These are phyloP conservation scores for Tetrahymena elliotti DNA, from an alignment of 73 alveolate species.

Conservation along the genomic window DNA sequence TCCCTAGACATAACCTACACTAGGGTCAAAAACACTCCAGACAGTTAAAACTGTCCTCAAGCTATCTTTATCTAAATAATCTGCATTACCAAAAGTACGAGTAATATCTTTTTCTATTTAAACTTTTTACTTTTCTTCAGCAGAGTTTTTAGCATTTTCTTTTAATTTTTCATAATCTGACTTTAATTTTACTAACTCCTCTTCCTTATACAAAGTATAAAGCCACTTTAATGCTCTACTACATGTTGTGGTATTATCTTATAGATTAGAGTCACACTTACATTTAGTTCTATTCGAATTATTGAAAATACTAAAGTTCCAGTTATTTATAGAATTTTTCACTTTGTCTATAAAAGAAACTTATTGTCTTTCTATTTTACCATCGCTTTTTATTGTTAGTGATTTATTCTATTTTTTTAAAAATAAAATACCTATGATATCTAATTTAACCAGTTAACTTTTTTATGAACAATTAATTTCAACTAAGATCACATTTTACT, in stretches of 20 bases:
- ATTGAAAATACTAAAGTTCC: not conserved
- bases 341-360: not conserved
- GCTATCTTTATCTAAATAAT: not conserved
- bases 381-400: not conserved
- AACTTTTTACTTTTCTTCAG: not conserved
- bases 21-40: not conserved
- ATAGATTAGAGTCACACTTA: not conserved
- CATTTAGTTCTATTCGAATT: not conserved
- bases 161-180: not conserved
- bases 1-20: constrained; percentile 55
- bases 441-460: not conserved
- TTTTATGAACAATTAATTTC: no score
- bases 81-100: not conserved
- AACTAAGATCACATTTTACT: not conserved
- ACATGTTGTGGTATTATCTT: not conserved
- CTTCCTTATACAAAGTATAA: not conserved
- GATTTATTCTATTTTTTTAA: not conserved
- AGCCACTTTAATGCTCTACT: not conserved
- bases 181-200: not conserved
- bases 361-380: not conserved
- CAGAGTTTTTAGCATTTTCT: not conserved
- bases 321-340: not conserved
- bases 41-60: not conserved
- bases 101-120: not conserved
- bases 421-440: no score